Percentiles rank a stretch among this genome's conserved stretches.
Conservation (phyloP, 1,139 yeast genomes). For the Blastobotrys petasosporus region DNA sequence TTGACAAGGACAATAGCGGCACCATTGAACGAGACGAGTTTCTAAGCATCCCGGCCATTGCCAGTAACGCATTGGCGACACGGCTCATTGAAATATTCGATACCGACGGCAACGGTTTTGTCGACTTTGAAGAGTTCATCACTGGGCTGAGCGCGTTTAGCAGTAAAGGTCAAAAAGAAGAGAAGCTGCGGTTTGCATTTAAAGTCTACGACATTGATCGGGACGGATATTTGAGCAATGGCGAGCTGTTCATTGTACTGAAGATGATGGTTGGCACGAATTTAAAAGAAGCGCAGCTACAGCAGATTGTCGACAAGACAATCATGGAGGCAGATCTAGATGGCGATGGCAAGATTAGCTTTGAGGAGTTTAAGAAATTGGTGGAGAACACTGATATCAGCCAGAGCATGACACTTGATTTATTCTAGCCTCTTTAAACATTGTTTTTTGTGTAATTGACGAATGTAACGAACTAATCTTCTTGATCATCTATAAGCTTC, state of each 20-base stretch:
- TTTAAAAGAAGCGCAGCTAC: conserved; percentile 78
- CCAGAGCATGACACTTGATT: conserved; percentile 36
- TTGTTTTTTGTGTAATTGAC: too few species aligned
- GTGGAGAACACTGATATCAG: conserved; percentile 38
- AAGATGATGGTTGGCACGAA: conserved; percentile 97
- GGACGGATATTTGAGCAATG: conserved; percentile 92
- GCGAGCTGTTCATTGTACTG: conserved; percentile 85
- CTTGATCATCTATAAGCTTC: too few species aligned
- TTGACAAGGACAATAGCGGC: conserved; percentile 90
- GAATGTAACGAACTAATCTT: too few species aligned
- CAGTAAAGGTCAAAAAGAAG: conserved; percentile 78
- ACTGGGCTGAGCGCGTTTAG: conserved; percentile 86
- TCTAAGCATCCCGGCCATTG: conserved; percentile 86
- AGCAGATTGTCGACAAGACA: conserved; percentile 92
- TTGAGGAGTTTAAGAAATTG: conserved; percentile 69
- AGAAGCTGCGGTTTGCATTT: conserved; percentile 83
- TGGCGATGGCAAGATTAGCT: conserved; percentile 82
- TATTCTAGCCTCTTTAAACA: conserved; percentile 20
- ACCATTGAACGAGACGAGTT: conserved; percentile 88
- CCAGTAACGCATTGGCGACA: conserved; percentile 81
- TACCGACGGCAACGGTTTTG: conserved; percentile 85
- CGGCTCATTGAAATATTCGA: conserved; percentile 94
- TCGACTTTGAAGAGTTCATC: conserved; percentile 93
- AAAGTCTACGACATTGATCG: conserved; percentile 92
- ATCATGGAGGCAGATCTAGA: conserved; percentile 91